Evolutionary conservation across 768 basidiomycete genomes (phyloP), one percentile per base, ranked within the genome.

Genomic region (Omphalotus guepiniiformis): DNA sequence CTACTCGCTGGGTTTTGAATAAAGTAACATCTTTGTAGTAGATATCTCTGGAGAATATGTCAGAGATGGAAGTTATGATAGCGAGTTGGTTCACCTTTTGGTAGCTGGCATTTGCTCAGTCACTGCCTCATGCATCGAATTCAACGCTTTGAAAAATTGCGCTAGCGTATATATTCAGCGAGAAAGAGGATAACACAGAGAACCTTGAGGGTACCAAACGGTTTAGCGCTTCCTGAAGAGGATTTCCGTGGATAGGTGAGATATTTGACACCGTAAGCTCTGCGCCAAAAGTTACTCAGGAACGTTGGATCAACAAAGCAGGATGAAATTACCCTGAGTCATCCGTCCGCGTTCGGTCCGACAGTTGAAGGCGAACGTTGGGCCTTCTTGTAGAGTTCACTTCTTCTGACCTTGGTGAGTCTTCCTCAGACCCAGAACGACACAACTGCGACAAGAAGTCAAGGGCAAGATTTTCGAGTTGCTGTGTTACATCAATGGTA

Each of bases 1-100:
- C 92, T 0, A 76, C 74, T n/a, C 68, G 64, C 61, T 98, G 94
- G 6, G 70, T 78, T 51, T 73, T 80, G 67, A 95, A 98, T 4
- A 96, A 67, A 0, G 63, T 53, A 1, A 92, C 85, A 49, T 95
- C 90, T 53, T 81, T 82, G 66, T 98, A 97, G 65, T 79, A 97
- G 13, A 95, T 76, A 63, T 95, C 93, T 12, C 93, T 93, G 49
- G 1, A 39, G 22, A n/a, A n/a, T n/a, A n/a, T 11, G 8, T 16
- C 9, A 9, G 6, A 27, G 22, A 6, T 21, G 25, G 23, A 27
- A 28, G 11, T 21, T 16, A 23, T 38, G 46, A 55, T 50, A 49
- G 45, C 23, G 7, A 39, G 38, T 12, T 35, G 2, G 8, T 39
- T 3, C 19, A 82, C 83, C 85, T 67, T 66, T 88, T 88, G 12